Conservation (phyloP, 306 rosid genomes). For the Ammopiptanthus mongolicus region DNA sequence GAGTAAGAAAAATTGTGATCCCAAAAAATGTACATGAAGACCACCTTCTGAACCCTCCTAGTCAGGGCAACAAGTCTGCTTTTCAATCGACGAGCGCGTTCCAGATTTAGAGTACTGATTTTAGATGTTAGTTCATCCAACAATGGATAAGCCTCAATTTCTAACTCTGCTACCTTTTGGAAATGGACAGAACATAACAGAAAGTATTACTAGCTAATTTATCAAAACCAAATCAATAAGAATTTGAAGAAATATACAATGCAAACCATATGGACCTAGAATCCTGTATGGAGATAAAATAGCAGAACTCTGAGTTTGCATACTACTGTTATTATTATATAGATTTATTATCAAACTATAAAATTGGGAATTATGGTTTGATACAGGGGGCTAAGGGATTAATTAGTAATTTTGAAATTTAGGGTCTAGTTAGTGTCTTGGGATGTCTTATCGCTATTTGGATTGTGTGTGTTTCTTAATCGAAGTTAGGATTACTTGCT, state of each 20-base stretch:
- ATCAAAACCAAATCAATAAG: slow-evolving; percentile 17
- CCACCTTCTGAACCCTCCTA: slow-evolving; percentile 98
- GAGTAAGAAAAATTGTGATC: not conserved
- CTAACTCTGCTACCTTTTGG: slow-evolving; percentile 88
- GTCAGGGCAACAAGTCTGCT: slow-evolving; percentile 98
- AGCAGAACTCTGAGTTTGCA: not conserved
- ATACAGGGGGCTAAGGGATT: too few relatives aligned
- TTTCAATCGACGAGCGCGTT: slow-evolving; percentile 94
- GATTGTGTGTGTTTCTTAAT: too few relatives aligned
- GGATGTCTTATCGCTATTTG: too few relatives aligned
- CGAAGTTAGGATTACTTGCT: too few relatives aligned
- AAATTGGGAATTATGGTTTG: too few relatives aligned
- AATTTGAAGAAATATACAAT: not conserved
- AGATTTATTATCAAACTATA: too few relatives aligned
- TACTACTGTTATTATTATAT: not conserved
- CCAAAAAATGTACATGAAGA: slow-evolving; percentile 10
- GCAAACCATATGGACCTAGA: not conserved
- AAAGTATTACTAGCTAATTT: slow-evolving; percentile 22
- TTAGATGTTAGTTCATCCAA: slow-evolving; percentile 93
- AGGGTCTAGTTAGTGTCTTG: too few relatives aligned
- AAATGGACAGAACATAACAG: slow-evolving; percentile 22
- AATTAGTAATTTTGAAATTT: too few relatives aligned
- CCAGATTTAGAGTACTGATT: slow-evolving; percentile 97
- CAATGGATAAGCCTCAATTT: slow-evolving; percentile 93
- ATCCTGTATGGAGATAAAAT: not conserved